Evolutionary conservation across 2,329 filamentous ascomycete genomes (phyloP), one percentile per base, ranked within the genome.

Genomic region (Helotiales sp.): DNA sequence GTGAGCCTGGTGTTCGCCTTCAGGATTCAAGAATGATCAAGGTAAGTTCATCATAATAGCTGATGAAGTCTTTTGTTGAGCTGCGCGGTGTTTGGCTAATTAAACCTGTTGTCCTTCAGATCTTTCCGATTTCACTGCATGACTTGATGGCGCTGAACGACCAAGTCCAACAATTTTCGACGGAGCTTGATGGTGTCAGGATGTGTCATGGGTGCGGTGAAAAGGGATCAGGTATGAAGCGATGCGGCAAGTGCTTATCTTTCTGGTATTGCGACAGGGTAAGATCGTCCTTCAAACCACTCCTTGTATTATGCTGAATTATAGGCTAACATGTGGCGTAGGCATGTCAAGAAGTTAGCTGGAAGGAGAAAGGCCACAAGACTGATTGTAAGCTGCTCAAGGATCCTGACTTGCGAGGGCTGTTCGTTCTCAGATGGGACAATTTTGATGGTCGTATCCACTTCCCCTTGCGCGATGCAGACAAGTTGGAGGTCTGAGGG

Each of bases 341-440:
- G 68, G 52, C 58, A 24, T 70, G 68, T 34, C 64, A 70, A 36
- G 47, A 22, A 24, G 52, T 42, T 59, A 64, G 65, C 38, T 71
- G 65, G 69, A 69, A 63, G 29, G 62, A 68, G 55, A 67, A 69
- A 58, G 61, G 60, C 29, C 68, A 71, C 47, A 70, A 69, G 31
- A 49, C 51, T 38, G 57, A 69, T 57, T 71, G 67, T 55, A 69
- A 66, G 58, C 46, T 63, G 33, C 59, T 71, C 15, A 69, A 62
- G 53, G 67, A 69, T 66, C 42, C 58, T n/a, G 64, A 70, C 66
- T 63, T 68, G 50, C 49, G 47, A 57, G 62, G 52, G 60, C 52
- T 71, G 59, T 66, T 70, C 42, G 10, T 52, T 59, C 56, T 68
- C 15, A 54, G 69, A 40, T 69, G 63, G 65, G 60, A 67, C 42